Evolutionary conservation across 352 stramenopile genomes (phyloP).

Genomic region (Thalassiosira livingstoniorum): DNA sequence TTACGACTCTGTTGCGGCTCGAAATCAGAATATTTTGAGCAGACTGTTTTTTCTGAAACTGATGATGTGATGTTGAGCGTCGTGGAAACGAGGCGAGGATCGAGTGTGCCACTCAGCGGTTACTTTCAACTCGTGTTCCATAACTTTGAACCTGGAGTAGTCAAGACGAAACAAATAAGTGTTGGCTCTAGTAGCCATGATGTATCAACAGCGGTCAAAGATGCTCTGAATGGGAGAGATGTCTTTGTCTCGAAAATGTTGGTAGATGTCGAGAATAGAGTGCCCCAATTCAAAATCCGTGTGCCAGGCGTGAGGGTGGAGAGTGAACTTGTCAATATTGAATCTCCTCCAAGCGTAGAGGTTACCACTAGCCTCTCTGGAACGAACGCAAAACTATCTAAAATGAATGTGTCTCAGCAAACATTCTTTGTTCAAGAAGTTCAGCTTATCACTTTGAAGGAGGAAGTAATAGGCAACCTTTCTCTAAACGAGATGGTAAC

Average conservation of each 20-base stretch:
- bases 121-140: background rate
- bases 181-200: background rate
- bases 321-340: background rate
- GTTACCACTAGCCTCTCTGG: background rate
- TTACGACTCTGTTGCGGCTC: no score
- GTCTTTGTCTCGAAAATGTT: background rate
- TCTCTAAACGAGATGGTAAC: background rate
- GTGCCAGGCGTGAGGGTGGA: background rate
- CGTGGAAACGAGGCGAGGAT: background rate
- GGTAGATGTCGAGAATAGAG: background rate
- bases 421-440: background rate
- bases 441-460: background rate
- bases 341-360: background rate
- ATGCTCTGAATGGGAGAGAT: background rate
- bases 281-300: background rate
- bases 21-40: no score
- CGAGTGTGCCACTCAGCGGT: background rate
- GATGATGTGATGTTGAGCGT: no score
- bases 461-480: background rate
- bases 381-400: no score
- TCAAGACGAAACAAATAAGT: background rate
- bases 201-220: background rate
- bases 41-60: no score
- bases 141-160: background rate
- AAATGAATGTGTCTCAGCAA: background rate